Base-by-base conservation (phyloP, 345 rosid species). In the Arabis alpina region DNA sequence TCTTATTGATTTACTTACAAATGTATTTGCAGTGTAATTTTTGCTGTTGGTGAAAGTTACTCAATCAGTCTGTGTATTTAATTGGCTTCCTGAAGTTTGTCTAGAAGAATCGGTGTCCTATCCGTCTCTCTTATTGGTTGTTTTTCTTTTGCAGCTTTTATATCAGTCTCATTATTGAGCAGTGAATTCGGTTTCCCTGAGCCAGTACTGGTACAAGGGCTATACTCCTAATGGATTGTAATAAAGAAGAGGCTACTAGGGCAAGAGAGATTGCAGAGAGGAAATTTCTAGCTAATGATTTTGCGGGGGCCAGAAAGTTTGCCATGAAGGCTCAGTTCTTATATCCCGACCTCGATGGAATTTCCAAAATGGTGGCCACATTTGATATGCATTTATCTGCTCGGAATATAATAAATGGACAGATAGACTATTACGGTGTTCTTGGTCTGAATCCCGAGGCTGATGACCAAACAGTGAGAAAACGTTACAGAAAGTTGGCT, bases 281-380 rank as follows among this genome's bases (percentile, higher is more conserved):
- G 79, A 85, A 80, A 73, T 85, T 83, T 25, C 51, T 68, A 12
- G 84, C 76, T 2, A 80, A 80, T 58, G 92, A 87, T 69, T 6
- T 74, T 24, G 6, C 32, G 0, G 91, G 81, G 40, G 93, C 93
- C 0, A 84, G 76, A 74, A 88, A 80, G 60, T 86, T 84, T 67
- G 87, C 88, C 1, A 5, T 82, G 78, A 88, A 86, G 62, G 91
- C 93, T 58, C 89, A 81, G 53, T 81, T 70, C 27, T 58, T 88
- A 79, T 76, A 74, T 66, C 93, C 93, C 7, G 78, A 64, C 1
- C 85, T 85, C 4, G 87, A 82, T n/a, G 87, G 88, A 15, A 66
- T 86, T 9, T 53, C 77, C 0, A 86, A 87, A n/a, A 77, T 87
- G 86, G 49, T 87, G 58, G 71, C 81, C 3, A 80, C 90, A 11